Percentiles rank a stretch among this genome's conserved stretches.
These are phyloP conservation scores for Nephelium lappaceum DNA, from an alignment of 345 rosid genomes.

Conservation along the genomic window DNA sequence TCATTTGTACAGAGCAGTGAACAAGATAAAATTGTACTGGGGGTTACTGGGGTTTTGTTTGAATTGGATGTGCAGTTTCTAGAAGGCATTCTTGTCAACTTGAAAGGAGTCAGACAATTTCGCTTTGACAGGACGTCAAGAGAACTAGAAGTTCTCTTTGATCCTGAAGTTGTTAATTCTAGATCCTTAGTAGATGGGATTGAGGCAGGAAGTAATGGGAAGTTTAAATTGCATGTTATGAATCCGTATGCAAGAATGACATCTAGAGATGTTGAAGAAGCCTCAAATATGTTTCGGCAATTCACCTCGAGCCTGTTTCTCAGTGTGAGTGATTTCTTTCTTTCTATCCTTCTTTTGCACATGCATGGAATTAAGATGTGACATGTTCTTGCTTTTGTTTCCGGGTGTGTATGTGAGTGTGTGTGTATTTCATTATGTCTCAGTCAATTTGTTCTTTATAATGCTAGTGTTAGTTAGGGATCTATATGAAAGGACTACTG, in stretches of 20 bases:
- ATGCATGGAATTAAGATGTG: not conserved
- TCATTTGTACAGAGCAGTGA: conserved; percentile 93
- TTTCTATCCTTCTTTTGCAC: not conserved
- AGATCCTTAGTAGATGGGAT: conserved; percentile 84
- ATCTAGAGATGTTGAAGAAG: conserved; percentile 80
- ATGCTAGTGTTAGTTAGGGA: not conserved
- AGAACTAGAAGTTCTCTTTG: conserved; percentile 86
- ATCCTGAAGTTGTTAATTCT: conserved; percentile 80
- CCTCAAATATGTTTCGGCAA: conserved; percentile 74
- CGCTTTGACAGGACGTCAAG: conserved; percentile 55
- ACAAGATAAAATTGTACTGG: conserved; percentile 76
- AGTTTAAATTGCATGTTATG: conserved; percentile 68
- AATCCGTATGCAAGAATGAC: conserved; percentile 89
- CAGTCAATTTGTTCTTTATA: not conserved
- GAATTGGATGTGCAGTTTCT: conserved; percentile 75
- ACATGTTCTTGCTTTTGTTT: not conserved
- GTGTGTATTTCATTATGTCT: not conserved
- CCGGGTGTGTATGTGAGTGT: too few species aligned
- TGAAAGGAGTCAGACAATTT: conserved; percentile 82
- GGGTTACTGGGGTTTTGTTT: conserved; percentile 62
- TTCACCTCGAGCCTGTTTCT: conserved; percentile 79
- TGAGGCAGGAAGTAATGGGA: conserved; percentile 68
- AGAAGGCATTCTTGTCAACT: conserved; percentile 61
- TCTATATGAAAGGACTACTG: not conserved
- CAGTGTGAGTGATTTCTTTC: conserved; percentile 68